Conservation (phyloP, 257 asterid species). For the Solanum paucissectum region DNA sequence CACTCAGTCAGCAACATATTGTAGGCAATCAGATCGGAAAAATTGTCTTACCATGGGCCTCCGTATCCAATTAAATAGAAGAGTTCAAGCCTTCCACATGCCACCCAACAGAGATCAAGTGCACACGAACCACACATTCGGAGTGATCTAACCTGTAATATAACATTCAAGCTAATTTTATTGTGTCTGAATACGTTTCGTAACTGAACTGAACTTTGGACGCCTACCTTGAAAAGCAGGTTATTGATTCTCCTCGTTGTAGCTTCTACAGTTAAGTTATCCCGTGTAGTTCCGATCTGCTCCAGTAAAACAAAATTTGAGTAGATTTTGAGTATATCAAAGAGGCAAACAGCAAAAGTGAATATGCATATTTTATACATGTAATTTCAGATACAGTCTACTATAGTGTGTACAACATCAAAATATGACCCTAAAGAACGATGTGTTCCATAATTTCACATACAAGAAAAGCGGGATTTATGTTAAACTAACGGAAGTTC, state of each 20-base stretch:
- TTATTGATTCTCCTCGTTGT: constrained; percentile 50
- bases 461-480: background rate
- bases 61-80: constrained; percentile 72
- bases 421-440: background rate
- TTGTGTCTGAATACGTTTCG: background rate
- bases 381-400: background rate
- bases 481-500: background rate
- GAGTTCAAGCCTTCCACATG: constrained; percentile 79
- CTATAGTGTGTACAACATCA: background rate
- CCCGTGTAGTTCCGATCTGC: constrained; percentile 69
- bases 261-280: constrained; percentile 51
- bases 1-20: background rate
- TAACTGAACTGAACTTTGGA: background rate
- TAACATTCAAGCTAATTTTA: background rate
- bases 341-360: background rate
- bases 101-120: constrained; percentile 75
- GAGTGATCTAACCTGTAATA: constrained; percentile 64
- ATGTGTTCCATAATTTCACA: background rate
- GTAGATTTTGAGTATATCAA: background rate
- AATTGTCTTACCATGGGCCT: constrained; percentile 58
- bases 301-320: background rate
- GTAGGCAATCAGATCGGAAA: background rate
- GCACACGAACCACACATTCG: constrained; percentile 92
- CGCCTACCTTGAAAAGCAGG: constrained; percentile 60
- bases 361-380: background rate